These are phyloP conservation scores for Coffea humblotiana DNA, from an alignment of 305 asterid genomes.

Conservation along the genomic window DNA sequence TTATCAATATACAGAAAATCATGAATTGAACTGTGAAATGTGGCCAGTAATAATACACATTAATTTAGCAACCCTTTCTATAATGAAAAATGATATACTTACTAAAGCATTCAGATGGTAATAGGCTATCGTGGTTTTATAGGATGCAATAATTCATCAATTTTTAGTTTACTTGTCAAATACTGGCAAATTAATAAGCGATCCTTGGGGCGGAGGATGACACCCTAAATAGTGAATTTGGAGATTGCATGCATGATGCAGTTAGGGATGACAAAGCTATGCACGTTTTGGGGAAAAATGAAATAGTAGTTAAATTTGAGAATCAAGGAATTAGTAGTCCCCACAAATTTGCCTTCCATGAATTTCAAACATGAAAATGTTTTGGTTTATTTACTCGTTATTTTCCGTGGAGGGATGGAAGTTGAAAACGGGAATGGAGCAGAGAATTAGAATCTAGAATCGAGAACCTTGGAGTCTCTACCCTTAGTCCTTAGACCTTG, in stretches of 20 bases:
- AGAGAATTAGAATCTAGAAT: no score
- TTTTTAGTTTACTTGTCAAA: neutral
- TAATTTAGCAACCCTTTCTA: neutral
- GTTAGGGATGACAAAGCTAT: neutral
- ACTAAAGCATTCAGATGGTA: no score
- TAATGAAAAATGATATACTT: neutral
- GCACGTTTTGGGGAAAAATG: neutral
- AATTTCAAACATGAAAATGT: neutral
- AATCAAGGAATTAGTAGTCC: neutral
- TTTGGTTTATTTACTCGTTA: neutral
- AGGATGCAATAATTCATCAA: slow-evolving; percentile 7
- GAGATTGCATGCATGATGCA: neutral
- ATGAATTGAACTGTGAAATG: neutral
- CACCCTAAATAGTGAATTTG: neutral
- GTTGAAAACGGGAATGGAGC: no score
- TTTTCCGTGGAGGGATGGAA: no score
- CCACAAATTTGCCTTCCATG: neutral
- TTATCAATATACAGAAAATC: neutral
- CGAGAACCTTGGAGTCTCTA: no score
- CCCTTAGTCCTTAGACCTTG: no score
- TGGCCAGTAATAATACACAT: neutral
- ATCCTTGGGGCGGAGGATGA: no score
- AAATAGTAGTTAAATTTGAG: neutral
- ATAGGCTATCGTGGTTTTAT: neutral
- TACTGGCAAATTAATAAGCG: neutral